Evolutionary conservation across 1,139 yeast species (phyloP).

Genomic region (Suzukiozyma palmioleophila): DNA sequence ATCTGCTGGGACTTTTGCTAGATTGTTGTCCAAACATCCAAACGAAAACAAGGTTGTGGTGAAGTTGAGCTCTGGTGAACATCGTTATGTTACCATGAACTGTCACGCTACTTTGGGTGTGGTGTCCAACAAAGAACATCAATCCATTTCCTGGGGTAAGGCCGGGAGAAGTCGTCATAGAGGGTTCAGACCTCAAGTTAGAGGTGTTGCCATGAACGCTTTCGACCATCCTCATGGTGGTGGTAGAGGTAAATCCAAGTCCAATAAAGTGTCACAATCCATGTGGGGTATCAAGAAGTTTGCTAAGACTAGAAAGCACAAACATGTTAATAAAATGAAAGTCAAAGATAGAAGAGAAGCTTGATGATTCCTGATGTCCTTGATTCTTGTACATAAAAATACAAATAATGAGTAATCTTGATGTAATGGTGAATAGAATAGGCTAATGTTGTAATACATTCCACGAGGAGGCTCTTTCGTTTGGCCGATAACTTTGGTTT

Average conservation of each 20-base stretch:
- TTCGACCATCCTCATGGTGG: conserved; percentile 99
- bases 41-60: conserved; percentile 71
- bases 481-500: too few species aligned
- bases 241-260: conserved; percentile 99
- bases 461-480: too few species aligned
- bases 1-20: conserved; percentile 93
- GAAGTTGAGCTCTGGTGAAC: conserved; percentile 87
- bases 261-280: conserved; percentile 88
- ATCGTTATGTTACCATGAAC: conserved; percentile 78
- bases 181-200: conserved; percentile 91
- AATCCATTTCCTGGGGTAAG: conserved; percentile 86
- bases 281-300: conserved; percentile 98
- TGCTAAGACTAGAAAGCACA: conserved; percentile 90
- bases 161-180: conserved; percentile 94
- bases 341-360: conserved; percentile 78
- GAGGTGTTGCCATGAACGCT: conserved; percentile 99
- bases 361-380: conserved; percentile 5
- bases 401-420: background rate
- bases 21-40: conserved; percentile 76
- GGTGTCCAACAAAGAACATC: conserved; percentile 93
- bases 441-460: background rate
- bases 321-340: conserved; percentile 75
- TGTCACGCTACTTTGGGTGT: conserved; percentile 95
- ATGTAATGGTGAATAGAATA: background rate
- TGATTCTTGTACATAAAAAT: background rate